Evolutionary conservation across 768 basidiomycete species (phyloP).

Genomic region (Hirschioporus abietinus): DNA sequence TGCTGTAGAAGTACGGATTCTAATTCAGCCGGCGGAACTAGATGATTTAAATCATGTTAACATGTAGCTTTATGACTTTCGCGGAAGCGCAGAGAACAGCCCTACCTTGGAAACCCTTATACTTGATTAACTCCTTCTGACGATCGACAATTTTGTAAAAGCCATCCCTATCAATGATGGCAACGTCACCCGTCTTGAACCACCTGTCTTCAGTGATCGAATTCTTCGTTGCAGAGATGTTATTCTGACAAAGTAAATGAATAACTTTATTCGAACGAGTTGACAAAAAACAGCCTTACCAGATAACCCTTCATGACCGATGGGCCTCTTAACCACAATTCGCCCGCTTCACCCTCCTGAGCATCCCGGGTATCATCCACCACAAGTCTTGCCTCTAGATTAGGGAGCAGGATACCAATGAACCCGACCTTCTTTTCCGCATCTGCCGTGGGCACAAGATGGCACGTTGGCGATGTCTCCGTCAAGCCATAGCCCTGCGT

Average conservation of each 20-base stretch:
- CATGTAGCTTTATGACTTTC: background rate
- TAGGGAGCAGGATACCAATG: constrained; percentile 66
- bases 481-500: constrained; percentile 74
- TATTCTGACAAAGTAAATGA: constrained; percentile 36
- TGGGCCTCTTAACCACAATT: constrained; percentile 78
- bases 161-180: constrained; percentile 58
- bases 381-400: constrained; percentile 71
- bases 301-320: constrained; percentile 66
- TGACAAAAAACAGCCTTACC: background rate
- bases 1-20: constrained; percentile 73
- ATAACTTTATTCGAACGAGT: background rate
- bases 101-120: constrained; percentile 79
- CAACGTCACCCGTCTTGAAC: constrained; percentile 90
- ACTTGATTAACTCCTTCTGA: constrained; percentile 71
- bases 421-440: constrained; percentile 51
- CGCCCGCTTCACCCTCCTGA: constrained; percentile 56
- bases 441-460: constrained; percentile 43
- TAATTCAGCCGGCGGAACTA: constrained; percentile 84
- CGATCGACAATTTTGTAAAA: constrained; percentile 73
- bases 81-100: background rate
- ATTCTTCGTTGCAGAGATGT: constrained; percentile 60
- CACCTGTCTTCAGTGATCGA: constrained; percentile 70
- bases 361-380: constrained; percentile 57
- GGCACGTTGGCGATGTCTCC: constrained; percentile 73
- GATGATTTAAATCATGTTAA: constrained; percentile 1